phyloP scores from a whole-genome alignment of 2,329 filamentous ascomycete species.

The Aspergillus sp. region DNA sequence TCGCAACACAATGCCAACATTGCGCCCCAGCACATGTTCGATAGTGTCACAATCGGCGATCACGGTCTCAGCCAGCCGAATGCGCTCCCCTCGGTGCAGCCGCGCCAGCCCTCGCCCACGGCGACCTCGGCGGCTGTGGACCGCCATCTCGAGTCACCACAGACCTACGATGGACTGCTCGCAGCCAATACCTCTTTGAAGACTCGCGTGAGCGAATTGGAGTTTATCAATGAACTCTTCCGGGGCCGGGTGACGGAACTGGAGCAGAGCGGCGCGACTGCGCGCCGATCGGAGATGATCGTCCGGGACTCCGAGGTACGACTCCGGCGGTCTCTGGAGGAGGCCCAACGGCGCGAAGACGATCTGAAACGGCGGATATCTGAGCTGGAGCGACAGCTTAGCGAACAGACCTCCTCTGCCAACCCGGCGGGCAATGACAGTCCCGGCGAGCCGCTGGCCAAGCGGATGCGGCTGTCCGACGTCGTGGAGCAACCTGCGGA shows the following conservation, averaged over 20 bases:
- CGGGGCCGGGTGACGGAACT: slow-evolving; percentile 72
- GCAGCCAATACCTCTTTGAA: slow-evolving; percentile 84
- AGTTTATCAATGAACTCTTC: slow-evolving; percentile 88
- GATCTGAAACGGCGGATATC: slow-evolving; percentile 80
- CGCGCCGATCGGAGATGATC: slow-evolving; percentile 61
- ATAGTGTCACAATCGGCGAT: slow-evolving; percentile 67
- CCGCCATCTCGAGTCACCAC: slow-evolving; percentile 68
- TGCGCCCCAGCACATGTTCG: slow-evolving; percentile 77
- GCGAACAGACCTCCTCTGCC: slow-evolving; percentile 31
- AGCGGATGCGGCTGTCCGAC: slow-evolving; percentile 60
- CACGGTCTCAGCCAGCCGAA: slow-evolving; percentile 64
- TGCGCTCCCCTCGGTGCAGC: slow-evolving; percentile 53
- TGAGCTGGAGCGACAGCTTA: slow-evolving; percentile 65
- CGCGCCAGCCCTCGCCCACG: slow-evolving; percentile 62
- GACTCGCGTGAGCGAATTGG: slow-evolving; percentile 90
- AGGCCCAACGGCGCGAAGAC: slow-evolving; percentile 76
- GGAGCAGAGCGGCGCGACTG: slow-evolving; percentile 72
- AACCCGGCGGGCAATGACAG: slow-evolving; percentile 25
- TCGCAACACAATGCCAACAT: slow-evolving; percentile 66
- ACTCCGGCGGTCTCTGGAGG: slow-evolving; percentile 68
- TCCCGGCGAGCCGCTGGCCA: slow-evolving; percentile 52
- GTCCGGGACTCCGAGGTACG: slow-evolving; percentile 57
- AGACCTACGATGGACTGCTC: slow-evolving; percentile 77
- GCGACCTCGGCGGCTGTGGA: slow-evolving; percentile 59
- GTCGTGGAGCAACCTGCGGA: slow-evolving; percentile 49